Evolutionary conservation across 345 rosid genomes (phyloP).

Genomic region (Sapria himalayana): DNA sequence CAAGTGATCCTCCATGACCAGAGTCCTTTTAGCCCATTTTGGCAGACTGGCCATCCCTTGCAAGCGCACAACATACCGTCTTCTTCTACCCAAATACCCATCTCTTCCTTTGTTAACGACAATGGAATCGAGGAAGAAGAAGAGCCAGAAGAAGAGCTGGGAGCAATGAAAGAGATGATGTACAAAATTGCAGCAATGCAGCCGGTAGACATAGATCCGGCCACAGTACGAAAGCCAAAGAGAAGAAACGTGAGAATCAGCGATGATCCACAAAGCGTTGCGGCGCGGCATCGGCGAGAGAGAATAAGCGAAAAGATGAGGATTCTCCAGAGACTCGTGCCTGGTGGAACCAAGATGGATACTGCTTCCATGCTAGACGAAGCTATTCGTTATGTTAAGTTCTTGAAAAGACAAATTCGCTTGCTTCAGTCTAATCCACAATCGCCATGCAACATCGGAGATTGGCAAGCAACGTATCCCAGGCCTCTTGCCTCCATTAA

Average conservation of each 20-base stretch:
- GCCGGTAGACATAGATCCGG: constrained; percentile 81
- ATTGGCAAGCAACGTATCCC: constrained; percentile 10
- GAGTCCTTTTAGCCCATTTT: constrained; percentile 15
- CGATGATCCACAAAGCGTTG: constrained; percentile 90
- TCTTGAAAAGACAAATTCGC: constrained; percentile 76
- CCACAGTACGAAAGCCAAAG: constrained; percentile 53
- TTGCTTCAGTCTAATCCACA: constrained; percentile 29
- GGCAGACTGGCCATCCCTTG: constrained; percentile 12
- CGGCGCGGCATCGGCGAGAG: constrained; percentile 80
- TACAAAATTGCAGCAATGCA: constrained; percentile 91
- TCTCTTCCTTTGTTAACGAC: constrained; percentile 3
- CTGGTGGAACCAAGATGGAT: constrained; percentile 92
- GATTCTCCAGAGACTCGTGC: constrained; percentile 76
- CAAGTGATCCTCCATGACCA: constrained; percentile 18
- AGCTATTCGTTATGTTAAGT: constrained; percentile 81
- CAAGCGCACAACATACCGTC: constrained; percentile 17
- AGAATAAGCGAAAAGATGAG: constrained; percentile 85
- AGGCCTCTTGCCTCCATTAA: constrained; percentile 10
- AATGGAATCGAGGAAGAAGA: constrained; percentile 19
- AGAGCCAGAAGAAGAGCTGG: constrained; percentile 54
- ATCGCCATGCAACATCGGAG: constrained; percentile 3
- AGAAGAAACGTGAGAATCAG: constrained; percentile 78
- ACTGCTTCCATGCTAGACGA: constrained; percentile 94
- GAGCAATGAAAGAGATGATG: constrained; percentile 96
- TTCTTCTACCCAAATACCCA: constrained; percentile 9